Evolutionary conservation across 129 eudicot species (phyloP).

Genomic region (carrot (Daucus carota)): DH1_v3.0 NC_030386.2:31966001-31966500

Average conservation of each 20-base stretch:
- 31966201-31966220: constrained; percentile 36
- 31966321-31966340: not conserved
- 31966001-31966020: constrained; percentile 24
- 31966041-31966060: constrained; percentile 27
- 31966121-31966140: constrained; percentile 36
- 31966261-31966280: not conserved
- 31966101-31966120: constrained; percentile 14
- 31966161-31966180: constrained; percentile 55
- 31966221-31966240: not conserved
- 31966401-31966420: no score
- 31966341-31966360: not conserved
- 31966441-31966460: no score
- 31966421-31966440: no score
- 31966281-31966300: no score
- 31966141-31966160: constrained; percentile 40
- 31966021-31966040: not conserved
- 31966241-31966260: not conserved
- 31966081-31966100: not conserved
- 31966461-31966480: not conserved
- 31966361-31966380: not conserved
- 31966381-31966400: not conserved
- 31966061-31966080: not conserved
- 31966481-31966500: not conserved
- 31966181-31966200: constrained; percentile 56
- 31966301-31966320: no score